Conservation (phyloP, 257 asterid genomes). For the Scutellaria galericulata region DNA sequence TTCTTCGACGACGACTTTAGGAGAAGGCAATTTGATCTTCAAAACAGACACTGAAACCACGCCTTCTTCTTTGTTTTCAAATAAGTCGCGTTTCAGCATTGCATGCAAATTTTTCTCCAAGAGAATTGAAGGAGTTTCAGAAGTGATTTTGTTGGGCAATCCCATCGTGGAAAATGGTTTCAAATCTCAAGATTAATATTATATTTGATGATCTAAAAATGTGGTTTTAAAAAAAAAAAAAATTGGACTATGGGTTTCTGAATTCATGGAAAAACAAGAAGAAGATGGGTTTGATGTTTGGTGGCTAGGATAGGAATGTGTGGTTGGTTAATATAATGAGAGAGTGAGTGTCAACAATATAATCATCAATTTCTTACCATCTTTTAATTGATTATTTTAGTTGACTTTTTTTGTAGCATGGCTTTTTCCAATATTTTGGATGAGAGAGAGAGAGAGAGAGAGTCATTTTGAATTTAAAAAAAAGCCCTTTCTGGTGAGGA, state of each 20-base stretch:
- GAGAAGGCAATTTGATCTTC: conserved; percentile 40
- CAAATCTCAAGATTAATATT: conserved; percentile 21
- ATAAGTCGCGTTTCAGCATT: conserved; percentile 32
- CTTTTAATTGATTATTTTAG: conserved; percentile 29
- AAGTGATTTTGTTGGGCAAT: conserved; percentile 36
- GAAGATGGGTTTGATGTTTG: conserved; percentile 2
- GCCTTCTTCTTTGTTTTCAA: conserved; percentile 27
- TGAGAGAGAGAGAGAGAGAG: conserved; percentile 8
- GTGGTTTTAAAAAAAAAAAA: not conserved
- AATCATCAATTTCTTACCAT: conserved; percentile 36
- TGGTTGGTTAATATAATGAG: conserved; percentile 40
- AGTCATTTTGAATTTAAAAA: conserved; percentile 18
- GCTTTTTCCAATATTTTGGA: conserved; percentile 40
- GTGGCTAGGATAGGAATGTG: conserved; percentile 33
- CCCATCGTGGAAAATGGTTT: conserved; percentile 45
- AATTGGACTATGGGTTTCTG: no score
- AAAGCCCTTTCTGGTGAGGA: conserved; percentile 58
- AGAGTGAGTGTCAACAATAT: conserved; percentile 10
- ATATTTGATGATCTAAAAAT: not conserved
- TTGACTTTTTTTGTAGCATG: conserved; percentile 34
- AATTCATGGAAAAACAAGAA: conserved; percentile 23
- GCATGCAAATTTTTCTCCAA: conserved; percentile 40
- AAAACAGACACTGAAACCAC: conserved; percentile 20
- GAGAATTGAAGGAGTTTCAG: conserved; percentile 8
- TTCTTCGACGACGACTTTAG: not conserved